These are phyloP conservation scores for Saccharum spontaneum DNA, from an alignment of 176 grass and related monocot genomes.

Conservation along the genomic window DNA sequence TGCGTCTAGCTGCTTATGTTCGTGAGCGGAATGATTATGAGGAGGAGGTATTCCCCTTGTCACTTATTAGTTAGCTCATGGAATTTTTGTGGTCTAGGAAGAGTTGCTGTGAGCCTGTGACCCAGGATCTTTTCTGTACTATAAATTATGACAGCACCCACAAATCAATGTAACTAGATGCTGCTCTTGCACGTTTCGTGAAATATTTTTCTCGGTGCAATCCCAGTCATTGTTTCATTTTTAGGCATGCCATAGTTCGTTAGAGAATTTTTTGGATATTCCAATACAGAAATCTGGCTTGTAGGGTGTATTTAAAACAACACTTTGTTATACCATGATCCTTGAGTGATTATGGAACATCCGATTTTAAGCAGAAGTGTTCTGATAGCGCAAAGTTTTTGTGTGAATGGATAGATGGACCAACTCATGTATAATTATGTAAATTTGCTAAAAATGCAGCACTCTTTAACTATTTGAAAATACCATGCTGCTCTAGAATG, in stretches of 20 bases:
- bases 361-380: neutral
- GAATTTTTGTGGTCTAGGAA: slow-evolving; percentile 19
- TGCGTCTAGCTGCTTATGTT: slow-evolving; percentile 95
- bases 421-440: neutral
- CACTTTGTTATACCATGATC: neutral
- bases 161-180: slow-evolving; percentile 22
- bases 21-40: slow-evolving; percentile 97
- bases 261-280: slow-evolving; percentile 18
- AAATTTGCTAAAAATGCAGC: neutral
- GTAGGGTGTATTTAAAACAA: neutral
- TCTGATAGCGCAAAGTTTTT: slow-evolving; percentile 8
- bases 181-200: neutral
- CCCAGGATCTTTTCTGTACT: neutral
- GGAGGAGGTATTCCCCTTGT: slow-evolving; percentile 64
- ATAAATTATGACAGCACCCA: slow-evolving; percentile 19
- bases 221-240: slow-evolving; percentile 4
- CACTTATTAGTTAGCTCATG: neutral
- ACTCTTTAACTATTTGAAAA: slow-evolving; percentile 1
- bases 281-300: neutral
- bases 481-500: slow-evolving; percentile 1
- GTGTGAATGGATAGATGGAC: neutral
- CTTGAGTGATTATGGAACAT: slow-evolving; percentile 14
- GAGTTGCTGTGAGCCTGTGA: slow-evolving; percentile 6
- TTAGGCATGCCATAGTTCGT: neutral
- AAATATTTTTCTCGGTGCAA: slow-evolving; percentile 7